These are phyloP conservation scores for Lolium perenne DNA, from an alignment of 176 grass and related monocot species.

Conservation along the genomic window DNA sequence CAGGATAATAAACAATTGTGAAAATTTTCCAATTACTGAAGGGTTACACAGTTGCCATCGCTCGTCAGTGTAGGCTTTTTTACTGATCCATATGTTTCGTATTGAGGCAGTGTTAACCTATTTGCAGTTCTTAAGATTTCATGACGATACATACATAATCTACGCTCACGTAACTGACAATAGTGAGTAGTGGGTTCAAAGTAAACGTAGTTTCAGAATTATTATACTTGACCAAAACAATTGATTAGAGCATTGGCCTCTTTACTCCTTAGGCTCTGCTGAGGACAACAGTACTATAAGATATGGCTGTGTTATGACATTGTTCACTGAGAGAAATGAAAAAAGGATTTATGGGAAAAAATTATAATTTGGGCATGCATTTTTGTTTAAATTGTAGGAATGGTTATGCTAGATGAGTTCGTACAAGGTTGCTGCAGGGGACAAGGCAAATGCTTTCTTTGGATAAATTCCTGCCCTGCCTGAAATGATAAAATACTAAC, in stretches of 20 bases:
- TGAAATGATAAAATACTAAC: constrained; percentile 10
- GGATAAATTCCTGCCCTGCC: background rate
- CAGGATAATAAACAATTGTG: background rate
- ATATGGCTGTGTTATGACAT: constrained; percentile 7
- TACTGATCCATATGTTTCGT: background rate
- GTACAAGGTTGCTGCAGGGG: background rate
- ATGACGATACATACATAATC: background rate
- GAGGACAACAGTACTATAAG: background rate
- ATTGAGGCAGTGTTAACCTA: background rate
- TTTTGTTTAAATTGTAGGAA: constrained; percentile 4
- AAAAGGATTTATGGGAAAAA: background rate
- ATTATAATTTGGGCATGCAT: background rate
- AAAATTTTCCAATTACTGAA: background rate
- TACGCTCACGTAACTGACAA: background rate
- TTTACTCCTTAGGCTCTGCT: constrained; percentile 6
- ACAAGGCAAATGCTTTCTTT: background rate
- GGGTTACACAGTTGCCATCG: background rate
- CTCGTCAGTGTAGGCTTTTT: background rate
- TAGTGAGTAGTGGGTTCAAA: background rate
- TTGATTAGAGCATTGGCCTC: background rate
- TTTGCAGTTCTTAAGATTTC: constrained; percentile 1
- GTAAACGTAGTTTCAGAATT: constrained; percentile 5
- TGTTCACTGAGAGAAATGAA: no score
- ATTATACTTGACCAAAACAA: background rate
- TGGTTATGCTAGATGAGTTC: constrained; percentile 12